Evolutionary conservation across 192 early-diverging fungal species (phyloP), one percentile per base, ranked within the genome.

Genomic region (Backusella parvicylindrica): DNA sequence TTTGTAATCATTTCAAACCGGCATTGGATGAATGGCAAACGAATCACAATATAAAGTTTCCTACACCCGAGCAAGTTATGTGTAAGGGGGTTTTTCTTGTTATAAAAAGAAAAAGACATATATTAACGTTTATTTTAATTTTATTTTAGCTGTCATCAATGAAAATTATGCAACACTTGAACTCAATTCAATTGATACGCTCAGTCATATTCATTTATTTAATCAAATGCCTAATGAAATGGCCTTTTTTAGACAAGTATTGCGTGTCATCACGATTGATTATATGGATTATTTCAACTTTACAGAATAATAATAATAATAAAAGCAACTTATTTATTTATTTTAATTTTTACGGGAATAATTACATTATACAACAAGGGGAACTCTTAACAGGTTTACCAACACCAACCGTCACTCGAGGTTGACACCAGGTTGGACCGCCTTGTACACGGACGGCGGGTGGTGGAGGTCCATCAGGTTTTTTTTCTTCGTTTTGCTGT

Each of bases 221-320:
- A 78, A 65, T 32, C 73, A 82, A 40, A 72, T 78, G 9, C 80
- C 80, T 26, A 47, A 30, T 60, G 80, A 82, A 70, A 82, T 78
- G 80, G 50, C 60, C 5, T 82, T 78, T 64, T 82, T 82, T 64
- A 68, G 80, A 33, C 70, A 78, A 7, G 36, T 75, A 4, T n/a
- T 82, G 4, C 76, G 80, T 18, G 38, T 75, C 23, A 74, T 68
- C 2, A 77, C 74, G 2, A 70, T 16, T 30, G 80, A 82, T 78
- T 78, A 78, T 70, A 41, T 70, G 40, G 68, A 32, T 8, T 43
- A 32, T 70, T 47, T 60, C 23, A 70, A 13, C 26, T 41, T 68
- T 68, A 23, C 33, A 68, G 66, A 12, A 68, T 68, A 68, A 50
- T 50, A 50, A 50, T 38, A 38, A 38, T 38, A 38, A 38, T 38